phyloP scores from a whole-genome alignment of 495 filamentous ascomycete species.

The Penicillium taxi region DNA sequence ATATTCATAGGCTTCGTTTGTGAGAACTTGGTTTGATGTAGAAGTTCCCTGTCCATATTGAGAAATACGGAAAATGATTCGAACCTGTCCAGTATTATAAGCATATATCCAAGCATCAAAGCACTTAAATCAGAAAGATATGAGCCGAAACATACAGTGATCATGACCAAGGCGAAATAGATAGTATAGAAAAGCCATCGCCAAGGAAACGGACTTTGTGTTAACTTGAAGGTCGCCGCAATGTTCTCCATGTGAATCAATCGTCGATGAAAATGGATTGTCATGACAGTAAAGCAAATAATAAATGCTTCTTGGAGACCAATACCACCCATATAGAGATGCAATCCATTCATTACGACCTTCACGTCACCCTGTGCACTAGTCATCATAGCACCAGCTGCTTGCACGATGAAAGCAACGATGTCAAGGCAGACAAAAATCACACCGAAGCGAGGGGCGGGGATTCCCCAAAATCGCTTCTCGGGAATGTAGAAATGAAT shows the following conservation, averaged over 20 bases:
- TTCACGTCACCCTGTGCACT: slow-evolving; percentile 7
- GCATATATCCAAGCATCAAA: no score
- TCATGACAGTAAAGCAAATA: slow-evolving; percentile 40
- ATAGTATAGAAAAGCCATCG: slow-evolving; percentile 39
- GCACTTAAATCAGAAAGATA: no score
- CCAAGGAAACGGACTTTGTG: slow-evolving; percentile 23
- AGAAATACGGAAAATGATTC: slow-evolving; percentile 49
- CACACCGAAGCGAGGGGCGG: slow-evolving; percentile 20
- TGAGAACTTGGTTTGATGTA: slow-evolving; percentile 34
- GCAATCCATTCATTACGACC: slow-evolving; percentile 35
- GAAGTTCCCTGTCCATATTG: slow-evolving; percentile 43
- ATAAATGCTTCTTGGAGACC: slow-evolving; percentile 55
- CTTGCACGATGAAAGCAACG: slow-evolving; percentile 56
- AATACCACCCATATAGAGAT: slow-evolving; percentile 48
- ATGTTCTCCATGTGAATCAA: slow-evolving; percentile 34
- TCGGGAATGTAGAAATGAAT: slow-evolving; percentile 41
- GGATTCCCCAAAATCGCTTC: slow-evolving; percentile 40
- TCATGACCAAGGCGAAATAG: slow-evolving; percentile 44
- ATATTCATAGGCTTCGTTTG: slow-evolving; percentile 48
- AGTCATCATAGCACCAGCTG: slow-evolving; percentile 35
- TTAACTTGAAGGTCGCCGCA: slow-evolving; percentile 13
- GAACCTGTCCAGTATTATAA: slow-evolving; percentile 3
- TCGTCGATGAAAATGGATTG: slow-evolving; percentile 38
- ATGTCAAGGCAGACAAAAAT: slow-evolving; percentile 60
- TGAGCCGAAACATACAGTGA: slow-evolving; percentile 47